A percentile compares a stretch with the other conserved stretches of the same genome.
Conservation (phyloP, 768 basidiomycete genomes). For the Kwoniella sp. region DNA sequence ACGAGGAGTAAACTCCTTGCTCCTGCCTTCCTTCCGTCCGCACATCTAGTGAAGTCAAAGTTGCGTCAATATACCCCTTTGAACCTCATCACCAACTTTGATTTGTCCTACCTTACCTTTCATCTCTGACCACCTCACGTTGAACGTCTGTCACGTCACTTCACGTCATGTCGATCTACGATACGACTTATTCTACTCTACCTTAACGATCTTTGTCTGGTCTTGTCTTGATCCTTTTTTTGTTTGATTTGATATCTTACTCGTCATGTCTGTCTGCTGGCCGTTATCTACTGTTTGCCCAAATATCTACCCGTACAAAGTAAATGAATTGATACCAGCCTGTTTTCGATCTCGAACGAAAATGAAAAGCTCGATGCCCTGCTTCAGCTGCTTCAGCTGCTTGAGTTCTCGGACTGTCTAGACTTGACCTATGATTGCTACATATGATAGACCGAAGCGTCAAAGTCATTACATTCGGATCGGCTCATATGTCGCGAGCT, state of each 20-base stretch:
- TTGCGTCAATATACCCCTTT: neutral
- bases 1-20: constrained; percentile 18
- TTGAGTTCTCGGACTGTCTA: too few species aligned
- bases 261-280: neutral
- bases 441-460: too few species aligned
- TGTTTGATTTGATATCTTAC: constrained; percentile 1
- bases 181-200: neutral
- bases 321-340: neutral
- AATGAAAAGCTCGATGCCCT: too few species aligned
- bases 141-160: constrained; percentile 1
- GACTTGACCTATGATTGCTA: too few species aligned
- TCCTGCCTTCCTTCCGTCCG: neutral
- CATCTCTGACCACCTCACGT: neutral
- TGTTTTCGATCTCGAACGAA: too few species aligned
- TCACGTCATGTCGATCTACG: neutral
- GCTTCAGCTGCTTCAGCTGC: too few species aligned
- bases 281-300: neutral
- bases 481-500: too few species aligned
- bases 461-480: too few species aligned
- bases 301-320: neutral
- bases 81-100: neutral
- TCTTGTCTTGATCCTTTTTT: neutral
- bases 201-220: too few species aligned
- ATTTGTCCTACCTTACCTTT: neutral
- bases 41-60: neutral